These are phyloP conservation scores for Pichia manshurica DNA, from an alignment of 805 yeast species.

Conservation along the genomic window DNA sequence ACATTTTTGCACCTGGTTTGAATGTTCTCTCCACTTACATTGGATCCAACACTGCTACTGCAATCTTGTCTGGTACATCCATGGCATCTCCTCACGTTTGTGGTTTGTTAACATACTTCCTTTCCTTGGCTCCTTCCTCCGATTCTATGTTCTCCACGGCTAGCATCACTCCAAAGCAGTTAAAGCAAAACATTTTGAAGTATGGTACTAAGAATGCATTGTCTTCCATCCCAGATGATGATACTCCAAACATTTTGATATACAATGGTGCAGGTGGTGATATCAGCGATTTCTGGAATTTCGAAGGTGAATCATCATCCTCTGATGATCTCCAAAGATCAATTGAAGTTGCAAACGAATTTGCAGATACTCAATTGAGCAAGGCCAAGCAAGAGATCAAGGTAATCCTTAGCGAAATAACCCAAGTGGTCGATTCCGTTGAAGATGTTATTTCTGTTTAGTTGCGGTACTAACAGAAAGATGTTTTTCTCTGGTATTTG, in stretches of 20 bases:
- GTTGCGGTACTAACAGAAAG: not conserved
- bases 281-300: slow-evolving; percentile 57
- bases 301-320: slow-evolving; percentile 5
- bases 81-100: slow-evolving; percentile 98
- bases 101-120: slow-evolving; percentile 84
- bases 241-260: slow-evolving; percentile 69
- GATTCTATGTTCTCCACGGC: slow-evolving; percentile 59
- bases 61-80: slow-evolving; percentile 89
- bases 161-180: slow-evolving; percentile 60
- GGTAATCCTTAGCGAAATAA: slow-evolving; percentile 19
- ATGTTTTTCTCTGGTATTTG: not conserved
- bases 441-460: slow-evolving; percentile 8
- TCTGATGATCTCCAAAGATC: slow-evolving; percentile 19
- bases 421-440: slow-evolving; percentile 19
- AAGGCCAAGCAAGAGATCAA: slow-evolving; percentile 20
- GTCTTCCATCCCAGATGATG: slow-evolving; percentile 56
- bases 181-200: slow-evolving; percentile 69
- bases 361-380: slow-evolving; percentile 19
- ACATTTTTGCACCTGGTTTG: slow-evolving; percentile 94
- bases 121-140: slow-evolving; percentile 76
- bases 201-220: slow-evolving; percentile 59
- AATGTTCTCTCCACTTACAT: slow-evolving; percentile 79
- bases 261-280: slow-evolving; percentile 80
- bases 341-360: slow-evolving; percentile 18
- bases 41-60: slow-evolving; percentile 71